phyloP scores from a whole-genome alignment of 306 rosid genomes.

The Vigna trinervia region DNA sequence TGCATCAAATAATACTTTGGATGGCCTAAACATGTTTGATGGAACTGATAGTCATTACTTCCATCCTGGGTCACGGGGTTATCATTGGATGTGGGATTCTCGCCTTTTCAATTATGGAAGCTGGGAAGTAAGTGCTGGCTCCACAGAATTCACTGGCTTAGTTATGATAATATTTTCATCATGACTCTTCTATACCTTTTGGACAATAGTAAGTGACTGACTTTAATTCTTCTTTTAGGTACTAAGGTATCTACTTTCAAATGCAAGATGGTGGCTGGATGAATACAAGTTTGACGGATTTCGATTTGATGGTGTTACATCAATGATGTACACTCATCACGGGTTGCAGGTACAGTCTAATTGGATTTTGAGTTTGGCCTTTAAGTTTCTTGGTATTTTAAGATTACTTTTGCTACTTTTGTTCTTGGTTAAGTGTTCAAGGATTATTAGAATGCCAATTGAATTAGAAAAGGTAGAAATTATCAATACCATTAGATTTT shows the following conservation, averaged over 20 bases:
- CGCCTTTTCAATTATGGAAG: conserved; percentile 99
- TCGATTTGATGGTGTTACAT: conserved; percentile 98
- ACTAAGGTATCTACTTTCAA: conserved; percentile 87
- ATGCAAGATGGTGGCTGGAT: conserved; percentile 99
- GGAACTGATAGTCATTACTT: conserved; percentile 96
- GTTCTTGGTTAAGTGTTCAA: conserved; percentile 12
- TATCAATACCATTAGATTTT: conserved; percentile 18
- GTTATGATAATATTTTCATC: conserved; percentile 23
- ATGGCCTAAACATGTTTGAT: conserved; percentile 97
- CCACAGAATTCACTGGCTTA: conserved; percentile 8
- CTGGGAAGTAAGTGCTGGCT: conserved; percentile 87
- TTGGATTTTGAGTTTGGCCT: conserved; percentile 26
- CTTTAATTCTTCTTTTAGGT: conserved; percentile 64
- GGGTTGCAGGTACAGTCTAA: conserved; percentile 74
- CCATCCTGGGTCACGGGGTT: conserved; percentile 95
- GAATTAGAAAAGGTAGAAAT: conserved; percentile 4
- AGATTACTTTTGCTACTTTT: conserved; percentile 23
- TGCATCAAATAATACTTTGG: conserved; percentile 87
- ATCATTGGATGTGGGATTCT: conserved; percentile 99
- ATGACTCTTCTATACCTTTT: conserved; percentile 33
- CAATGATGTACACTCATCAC: conserved; percentile 99
- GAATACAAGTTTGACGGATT: conserved; percentile 97
- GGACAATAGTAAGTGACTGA: conserved; percentile 21
- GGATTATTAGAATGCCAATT: conserved; percentile 19
- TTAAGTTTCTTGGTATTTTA: conserved; percentile 32